Base-by-base conservation (phyloP, 169 alveolate genomes). In the Plasmodium chabaudi region DNA sequence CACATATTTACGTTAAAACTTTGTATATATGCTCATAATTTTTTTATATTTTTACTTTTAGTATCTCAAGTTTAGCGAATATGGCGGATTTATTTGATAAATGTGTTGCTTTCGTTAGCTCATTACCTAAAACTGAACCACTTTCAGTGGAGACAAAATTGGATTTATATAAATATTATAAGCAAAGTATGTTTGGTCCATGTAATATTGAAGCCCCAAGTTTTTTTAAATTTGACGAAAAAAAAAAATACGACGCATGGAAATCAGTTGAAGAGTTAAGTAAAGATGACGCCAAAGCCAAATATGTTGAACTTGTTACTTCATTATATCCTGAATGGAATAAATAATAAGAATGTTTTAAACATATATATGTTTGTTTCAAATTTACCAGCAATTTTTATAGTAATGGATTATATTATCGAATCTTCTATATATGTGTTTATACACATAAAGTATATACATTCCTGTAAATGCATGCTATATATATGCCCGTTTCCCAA, bases 191-290 rank as follows among this genome's bases (percentile, higher is more conserved):
- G n/a, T 92, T 96, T 17, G 99, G 99, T 46, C 97, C 96, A 82
- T 93, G 96, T 87, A 96, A 95, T 91, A 96, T 94, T 6, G 86
- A 73, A 1, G 94, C 94, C 61, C 99, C 99, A 25, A 98, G 98
- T 63, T 64, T 95, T 79, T 91, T 97, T 61, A 95, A 93, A 79
- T 67, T 93, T 21, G 96, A 92, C 51, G 98, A 95, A 44, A 96
- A 92, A 64, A 94, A 95, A 72, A 97, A 97, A 88, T 97, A 98
- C 98, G 98, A 97, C 60, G 98, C 98, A 6, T 97, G 99, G 99
- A 95, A 95, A 65, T 92, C 96, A 25, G 86, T 92, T 25, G 94
- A 94, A 55, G 98, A 98, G 69, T 91, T 92, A 92, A 60, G 93
- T 57, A 59, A 90, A 79, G 97, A 95, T n/a, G 98, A 91, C 4